phyloP scores from a whole-genome alignment of 108 stramenopile genomes.

The Parmales sp. region DNA sequence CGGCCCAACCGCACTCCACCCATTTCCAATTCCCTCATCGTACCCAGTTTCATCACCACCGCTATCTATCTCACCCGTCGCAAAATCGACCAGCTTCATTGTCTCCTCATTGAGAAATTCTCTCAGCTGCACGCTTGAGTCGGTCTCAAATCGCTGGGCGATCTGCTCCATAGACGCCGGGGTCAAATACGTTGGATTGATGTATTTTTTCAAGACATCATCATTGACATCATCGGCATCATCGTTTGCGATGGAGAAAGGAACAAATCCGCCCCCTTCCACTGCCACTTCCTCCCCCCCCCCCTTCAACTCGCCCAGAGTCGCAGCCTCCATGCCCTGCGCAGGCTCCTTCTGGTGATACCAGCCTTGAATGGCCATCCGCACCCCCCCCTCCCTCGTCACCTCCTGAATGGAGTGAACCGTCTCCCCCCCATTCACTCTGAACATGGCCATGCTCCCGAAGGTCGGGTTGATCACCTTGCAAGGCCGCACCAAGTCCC shows the following conservation, averaged over 20 bases:
- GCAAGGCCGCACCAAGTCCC: slow-evolving; percentile 35
- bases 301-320: slow-evolving; percentile 57
- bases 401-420: slow-evolving; percentile 96
- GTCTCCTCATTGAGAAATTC: slow-evolving; percentile 52
- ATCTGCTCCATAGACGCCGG: slow-evolving; percentile 54
- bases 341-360: slow-evolving; percentile 60
- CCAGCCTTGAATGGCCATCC: slow-evolving; percentile 44
- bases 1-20: slow-evolving; percentile 79
- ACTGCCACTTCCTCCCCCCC: slow-evolving; percentile 18
- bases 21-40: slow-evolving; percentile 37
- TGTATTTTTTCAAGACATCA: slow-evolving; percentile 48
- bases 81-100: no score
- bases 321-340: slow-evolving; percentile 46
- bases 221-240: slow-evolving; percentile 27
- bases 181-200: slow-evolving; percentile 48
- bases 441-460: slow-evolving; percentile 86
- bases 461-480: slow-evolving; percentile 64
- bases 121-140: slow-evolving; percentile 66
- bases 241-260: not conserved
- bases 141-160: slow-evolving; percentile 54
- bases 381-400: not conserved
- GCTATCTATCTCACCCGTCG: no score
- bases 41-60: slow-evolving; percentile 38
- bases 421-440: slow-evolving; percentile 72
- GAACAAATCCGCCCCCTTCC: slow-evolving; percentile 10